phyloP scores from a whole-genome alignment of 345 rosid genomes.

The Luvunga scandens region DNA sequence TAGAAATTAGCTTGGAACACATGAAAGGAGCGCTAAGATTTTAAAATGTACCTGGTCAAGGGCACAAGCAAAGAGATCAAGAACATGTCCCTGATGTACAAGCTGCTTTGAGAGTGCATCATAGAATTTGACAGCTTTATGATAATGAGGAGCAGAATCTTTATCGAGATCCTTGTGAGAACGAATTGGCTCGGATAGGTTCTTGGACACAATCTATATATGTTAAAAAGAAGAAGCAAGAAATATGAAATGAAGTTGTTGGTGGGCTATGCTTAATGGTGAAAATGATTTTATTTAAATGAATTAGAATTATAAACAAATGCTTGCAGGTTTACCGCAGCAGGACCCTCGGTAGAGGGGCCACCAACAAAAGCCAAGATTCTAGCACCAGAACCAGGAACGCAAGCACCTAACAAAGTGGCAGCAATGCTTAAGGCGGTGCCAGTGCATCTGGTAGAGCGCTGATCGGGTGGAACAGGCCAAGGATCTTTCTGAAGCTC shows the following conservation, averaged over 20 bases:
- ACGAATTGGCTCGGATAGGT: slow-evolving; percentile 86
- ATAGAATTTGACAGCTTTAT: slow-evolving; percentile 79
- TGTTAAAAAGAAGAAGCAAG: not conserved
- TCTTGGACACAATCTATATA: slow-evolving; percentile 72
- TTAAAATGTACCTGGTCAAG: slow-evolving; percentile 68
- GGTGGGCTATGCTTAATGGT: no score
- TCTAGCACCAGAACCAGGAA: slow-evolving; percentile 94
- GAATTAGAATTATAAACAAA: not conserved
- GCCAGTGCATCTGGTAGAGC: slow-evolving; percentile 82
- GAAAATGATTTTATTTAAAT: no score
- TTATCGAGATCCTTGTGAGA: slow-evolving; percentile 94
- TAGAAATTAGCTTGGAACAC: not conserved
- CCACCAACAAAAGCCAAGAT: slow-evolving; percentile 97
- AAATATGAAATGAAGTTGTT: not conserved
- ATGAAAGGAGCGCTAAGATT: not conserved
- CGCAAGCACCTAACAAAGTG: slow-evolving; percentile 81
- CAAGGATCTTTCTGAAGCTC: slow-evolving; percentile 89
- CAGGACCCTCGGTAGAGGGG: slow-evolving; percentile 84
- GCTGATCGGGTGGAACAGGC: slow-evolving; percentile 68
- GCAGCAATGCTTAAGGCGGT: slow-evolving; percentile 91
- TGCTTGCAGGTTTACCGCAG: slow-evolving; percentile 53
- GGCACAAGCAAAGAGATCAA: slow-evolving; percentile 93
- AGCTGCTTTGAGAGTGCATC: slow-evolving; percentile 84
- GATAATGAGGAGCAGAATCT: slow-evolving; percentile 76
- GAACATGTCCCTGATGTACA: slow-evolving; percentile 96